Evolutionary conservation across 2,329 filamentous ascomycete genomes (phyloP), one percentile per base, ranked within the genome.

Genomic region (Setomelanomma holmii): DNA sequence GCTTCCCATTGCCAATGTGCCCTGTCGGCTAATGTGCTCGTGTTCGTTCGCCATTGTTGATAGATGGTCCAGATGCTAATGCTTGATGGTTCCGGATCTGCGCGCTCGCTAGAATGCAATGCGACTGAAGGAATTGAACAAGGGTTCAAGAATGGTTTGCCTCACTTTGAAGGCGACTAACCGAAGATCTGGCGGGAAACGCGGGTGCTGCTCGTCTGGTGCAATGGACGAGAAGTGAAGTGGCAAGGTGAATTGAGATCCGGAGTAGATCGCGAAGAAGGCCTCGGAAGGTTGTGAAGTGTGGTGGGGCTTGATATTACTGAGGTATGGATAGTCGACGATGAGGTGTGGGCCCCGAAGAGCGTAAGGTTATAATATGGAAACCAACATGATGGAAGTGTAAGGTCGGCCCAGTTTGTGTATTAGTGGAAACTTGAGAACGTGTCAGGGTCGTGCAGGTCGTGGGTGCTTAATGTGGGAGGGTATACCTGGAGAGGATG

Each of bases 291-390:
- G 17, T 16, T 27, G 42, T 27, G 27, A 16, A 27, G 27, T 30
- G 23, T 43, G n/a, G 22, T 30, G 11, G 23, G 27, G 45, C 46
- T 43, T 40, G 53, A 39, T 45, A 55, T 53, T 58, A 50, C 38
- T 40, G 58, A 27, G 40, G 53, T 53, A 46, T 55, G 33, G 55
- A 55, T 58, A 48, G 43, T 48, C 45, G 40, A 52, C 36, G 49
- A 44, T 42, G 52, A 61, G 55, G 58, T 57, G 55, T 23, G 66
- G 68, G 67, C 70, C 72, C 72, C 71, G 64, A 67, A 64, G 70
- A 73, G 71, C 68, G 53, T 55, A 34, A 46, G 58, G 71, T 66
- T 75, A 75, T 74, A 69, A 75, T 69, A 71, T 71, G 45, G 58
- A 61, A 45, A 67, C 52, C 49, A 69, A 67, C 73, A 75, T 75